Evolutionary conservation across 306 rosid genomes (phyloP), one percentile per base, ranked within the genome.

Genomic region (Prinsepia uniflora): DNA sequence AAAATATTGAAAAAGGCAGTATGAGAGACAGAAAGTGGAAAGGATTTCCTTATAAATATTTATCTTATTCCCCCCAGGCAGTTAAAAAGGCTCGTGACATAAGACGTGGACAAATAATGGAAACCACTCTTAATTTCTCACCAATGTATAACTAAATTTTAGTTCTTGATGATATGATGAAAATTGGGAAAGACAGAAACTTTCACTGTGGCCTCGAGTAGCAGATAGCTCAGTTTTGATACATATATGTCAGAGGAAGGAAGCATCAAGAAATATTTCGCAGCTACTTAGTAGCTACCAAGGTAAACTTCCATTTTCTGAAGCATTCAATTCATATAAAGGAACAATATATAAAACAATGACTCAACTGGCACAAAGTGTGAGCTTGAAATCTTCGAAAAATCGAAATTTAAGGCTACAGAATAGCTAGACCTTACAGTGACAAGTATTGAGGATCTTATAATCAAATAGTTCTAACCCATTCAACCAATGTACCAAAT

Each of bases 1-100:
- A 76, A 56, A 46, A 67, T 56, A 66, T 63, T 43, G 49, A 65
- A 73, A 61, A 39, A 4, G 12, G 65, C 9, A 49, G 49, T 50
- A 45, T 36, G 12, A 22, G 56, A 72, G 73, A 49, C 18, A n/a
- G 49, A 9, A 5, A 3, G 39, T 55, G 39, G 14, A 20, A 56
- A 42, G 60, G 55, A 46, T 12, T 48, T 63, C 61, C 24, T 8
- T 8, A 30, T 12, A 67, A 61, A 69, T 7, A 65, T 43, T 39
- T 43, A 8, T 20, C 30, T 12, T 9, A 11, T 62, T 76, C 64
- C 10, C 13, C 63, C 52, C 7, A 40, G 15, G 41, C 63, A 53
- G 49, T 61, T 44, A 61, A 59, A 59, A 63, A 70, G 75, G 66
- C 52, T 47, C 46, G 45, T 22, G 45, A 68, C 65, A 46, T 10